Base-by-base conservation (phyloP, 805 yeast genomes). In the Kluyveromyces nonfermentans region DNA sequence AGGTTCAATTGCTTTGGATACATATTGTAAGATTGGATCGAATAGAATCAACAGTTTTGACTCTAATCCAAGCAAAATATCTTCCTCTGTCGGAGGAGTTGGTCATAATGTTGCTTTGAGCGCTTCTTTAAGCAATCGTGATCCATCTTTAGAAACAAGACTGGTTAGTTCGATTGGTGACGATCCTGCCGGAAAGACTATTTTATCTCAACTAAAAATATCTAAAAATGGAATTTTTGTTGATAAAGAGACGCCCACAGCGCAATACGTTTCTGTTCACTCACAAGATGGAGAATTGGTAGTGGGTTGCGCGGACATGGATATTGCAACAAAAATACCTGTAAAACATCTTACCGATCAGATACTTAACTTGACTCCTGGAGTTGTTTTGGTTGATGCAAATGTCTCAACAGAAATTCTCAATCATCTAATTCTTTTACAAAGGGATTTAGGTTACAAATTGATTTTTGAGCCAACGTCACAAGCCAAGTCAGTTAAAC, bases 281-380 rank as follows among this genome's bases (percentile, higher is more conserved):
- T 75, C 74, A 44, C 49, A 53, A 0, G 56, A 63, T 6, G 96
- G 96, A 1, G 80, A 73, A 3, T 67, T 88, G 38, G 57, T 83
- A 2, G 67, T 85, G 15, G 95, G 95, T 0, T 77, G 86, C 55
- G 90, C 95, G 4, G 95, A 85, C 55, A 87, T 88, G 95, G 68
- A 69, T n/a, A 75, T 82, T 8, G 65, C 80, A 18, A 84, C 83
- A 50, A 63, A 68, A 21, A 46, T 76, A 37, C 67, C 77, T 12
- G 41, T 62, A 0, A 59, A 63, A 0, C 75, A 73, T 46, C 68
- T 82, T 2, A 46, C 53, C 2, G 34, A 60, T 0, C 68, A 74
- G 48, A 51, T 87, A 5, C 46, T 49, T 1, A 41, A 55, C 10
- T 59, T 70, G 1, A 50, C 59, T 5, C 84, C 94, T 0, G 60